Percentiles rank a stretch among this genome's conserved stretches.
phyloP scores from a whole-genome alignment of 306 rosid genomes.

The Begonia masoniana region DNA sequence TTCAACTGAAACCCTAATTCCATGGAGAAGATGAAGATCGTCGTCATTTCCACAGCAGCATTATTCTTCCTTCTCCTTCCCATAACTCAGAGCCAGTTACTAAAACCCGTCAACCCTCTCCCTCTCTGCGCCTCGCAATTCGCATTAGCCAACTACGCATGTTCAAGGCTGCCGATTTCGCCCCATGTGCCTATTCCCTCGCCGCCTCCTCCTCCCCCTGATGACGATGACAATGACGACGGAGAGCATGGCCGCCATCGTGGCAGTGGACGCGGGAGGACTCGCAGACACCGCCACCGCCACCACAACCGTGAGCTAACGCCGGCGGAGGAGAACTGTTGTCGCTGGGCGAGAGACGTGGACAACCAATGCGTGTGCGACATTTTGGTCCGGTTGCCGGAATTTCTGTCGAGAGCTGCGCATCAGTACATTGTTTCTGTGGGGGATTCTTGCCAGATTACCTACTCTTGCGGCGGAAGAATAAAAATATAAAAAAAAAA shows the following conservation, averaged over 20 bases:
- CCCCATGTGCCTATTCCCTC: constrained; percentile 1
- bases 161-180: constrained; percentile 5
- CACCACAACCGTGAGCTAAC: constrained; percentile 5
- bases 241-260: background rate
- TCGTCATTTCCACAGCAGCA: background rate
- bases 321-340: constrained; percentile 39
- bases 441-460: constrained; percentile 36
- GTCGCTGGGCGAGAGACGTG: constrained; percentile 54
- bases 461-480: constrained; percentile 50
- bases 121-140: constrained; percentile 14
- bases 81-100: background rate
- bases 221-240: background rate
- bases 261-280: constrained; percentile 8
- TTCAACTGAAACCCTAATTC: constrained; percentile 11
- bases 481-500: constrained; percentile 1
- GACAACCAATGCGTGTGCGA: constrained; percentile 67
- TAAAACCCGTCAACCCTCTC: constrained; percentile 1
- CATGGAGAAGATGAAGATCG: constrained; percentile 3
- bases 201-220: background rate
- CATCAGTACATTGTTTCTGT: constrained; percentile 43
- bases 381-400: constrained; percentile 42
- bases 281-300: constrained; percentile 3
- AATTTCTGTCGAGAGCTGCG: constrained; percentile 44
- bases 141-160: constrained; percentile 9
- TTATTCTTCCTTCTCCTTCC: constrained; percentile 4